Conservation (phyloP, 1,139 yeast species). For the Lizanozyma gosingica region DNA sequence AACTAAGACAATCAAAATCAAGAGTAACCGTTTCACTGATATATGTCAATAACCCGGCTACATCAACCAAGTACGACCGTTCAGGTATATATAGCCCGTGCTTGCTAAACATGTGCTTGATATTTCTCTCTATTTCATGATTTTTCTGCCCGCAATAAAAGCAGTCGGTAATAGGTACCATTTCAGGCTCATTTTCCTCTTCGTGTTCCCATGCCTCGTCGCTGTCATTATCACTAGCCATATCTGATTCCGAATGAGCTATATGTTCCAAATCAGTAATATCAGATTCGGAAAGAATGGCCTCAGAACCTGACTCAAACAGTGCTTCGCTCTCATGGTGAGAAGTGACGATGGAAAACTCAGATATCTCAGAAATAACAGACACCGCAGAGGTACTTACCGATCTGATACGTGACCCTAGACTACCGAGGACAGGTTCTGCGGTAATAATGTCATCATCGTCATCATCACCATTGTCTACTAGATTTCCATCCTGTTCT, state of each 20-base stretch:
- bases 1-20: constrained; percentile 42
- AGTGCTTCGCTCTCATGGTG: constrained; percentile 11
- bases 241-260: neutral
- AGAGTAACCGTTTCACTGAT: constrained; percentile 34
- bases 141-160: constrained; percentile 34
- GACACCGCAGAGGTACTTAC: constrained; percentile 10
- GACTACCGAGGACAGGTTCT: neutral
- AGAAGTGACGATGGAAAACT: constrained; percentile 14
- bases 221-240: neutral
- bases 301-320: constrained; percentile 16
- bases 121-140: constrained; percentile 31
- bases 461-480: neutral
- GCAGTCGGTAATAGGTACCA: constrained; percentile 28
- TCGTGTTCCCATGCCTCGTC: constrained; percentile 7
- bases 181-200: constrained; percentile 14
- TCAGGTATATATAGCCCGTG: constrained; percentile 49
- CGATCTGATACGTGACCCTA: neutral
- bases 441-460: neutral
- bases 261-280: constrained; percentile 6
- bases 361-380: constrained; percentile 15
- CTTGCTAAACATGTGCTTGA: constrained; percentile 36
- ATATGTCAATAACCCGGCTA: constrained; percentile 36
- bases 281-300: constrained; percentile 12
- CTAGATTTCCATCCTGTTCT: too few species aligned
- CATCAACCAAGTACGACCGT: constrained; percentile 28